These are phyloP conservation scores for Staphylotrichum tortipilum DNA, from an alignment of 495 filamentous ascomycete genomes.

Conservation along the genomic window DNA sequence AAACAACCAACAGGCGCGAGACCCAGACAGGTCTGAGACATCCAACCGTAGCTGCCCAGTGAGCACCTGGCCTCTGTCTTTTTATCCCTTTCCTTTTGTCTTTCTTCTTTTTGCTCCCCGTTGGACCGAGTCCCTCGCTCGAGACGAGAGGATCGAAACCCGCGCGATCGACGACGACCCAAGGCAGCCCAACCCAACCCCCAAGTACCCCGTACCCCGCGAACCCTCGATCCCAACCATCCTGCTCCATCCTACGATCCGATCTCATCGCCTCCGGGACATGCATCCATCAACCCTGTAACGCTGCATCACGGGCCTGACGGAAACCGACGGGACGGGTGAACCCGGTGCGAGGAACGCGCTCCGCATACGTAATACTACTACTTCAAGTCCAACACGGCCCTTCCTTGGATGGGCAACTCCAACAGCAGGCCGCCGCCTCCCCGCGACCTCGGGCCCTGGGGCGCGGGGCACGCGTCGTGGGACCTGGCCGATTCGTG, in stretches of 20 bases:
- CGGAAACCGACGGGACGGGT: not conserved
- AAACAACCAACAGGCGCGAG: not conserved
- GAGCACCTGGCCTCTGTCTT: too few species aligned
- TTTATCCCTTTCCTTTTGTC: not conserved
- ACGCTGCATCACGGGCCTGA: too few species aligned
- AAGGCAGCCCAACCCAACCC: not conserved
- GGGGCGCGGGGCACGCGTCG: not conserved
- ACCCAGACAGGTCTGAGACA: not conserved
- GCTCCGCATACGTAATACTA: not conserved
- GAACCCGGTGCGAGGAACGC: too few species aligned
- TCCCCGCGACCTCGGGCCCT: not conserved
- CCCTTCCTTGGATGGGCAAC: conserved; percentile 10
- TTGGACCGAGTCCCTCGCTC: too few species aligned
- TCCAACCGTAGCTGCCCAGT: not conserved
- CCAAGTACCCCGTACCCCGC: not conserved
- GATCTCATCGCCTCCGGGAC: not conserved
- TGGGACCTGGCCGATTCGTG: too few species aligned
- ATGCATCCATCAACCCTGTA: conserved; percentile 11
- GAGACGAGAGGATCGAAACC: too few species aligned
- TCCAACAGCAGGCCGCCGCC: conserved; percentile 13
- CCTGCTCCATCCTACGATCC: not conserved
- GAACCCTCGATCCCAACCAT: not conserved
- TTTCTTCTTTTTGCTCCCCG: not conserved
- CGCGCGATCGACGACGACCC: not conserved
- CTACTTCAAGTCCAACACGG: too few species aligned